A percentile compares a stretch with the other conserved stretches of the same genome.
Conservation (phyloP, 805 yeast species). For the Metschnikowia cerradonensis region DNA sequence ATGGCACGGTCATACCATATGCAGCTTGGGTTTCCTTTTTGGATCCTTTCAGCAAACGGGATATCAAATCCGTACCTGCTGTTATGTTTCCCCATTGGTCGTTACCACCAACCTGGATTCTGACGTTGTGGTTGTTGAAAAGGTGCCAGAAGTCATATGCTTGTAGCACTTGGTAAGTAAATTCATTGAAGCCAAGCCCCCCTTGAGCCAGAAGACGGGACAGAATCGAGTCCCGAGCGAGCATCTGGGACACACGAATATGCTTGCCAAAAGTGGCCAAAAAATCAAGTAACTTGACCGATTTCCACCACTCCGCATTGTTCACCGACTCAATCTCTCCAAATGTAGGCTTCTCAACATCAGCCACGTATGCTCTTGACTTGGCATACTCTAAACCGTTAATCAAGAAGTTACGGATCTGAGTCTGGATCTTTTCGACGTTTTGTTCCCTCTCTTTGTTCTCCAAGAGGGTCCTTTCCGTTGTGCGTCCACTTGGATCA, state of each 20-base stretch:
- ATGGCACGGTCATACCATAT: slow-evolving; percentile 84
- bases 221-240: slow-evolving; percentile 83
- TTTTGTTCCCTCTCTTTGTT: slow-evolving; percentile 50
- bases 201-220: slow-evolving; percentile 61
- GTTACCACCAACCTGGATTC: slow-evolving; percentile 88
- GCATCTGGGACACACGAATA: slow-evolving; percentile 81
- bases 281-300: slow-evolving; percentile 71
- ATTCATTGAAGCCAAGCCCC: slow-evolving; percentile 92
- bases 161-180: slow-evolving; percentile 87
- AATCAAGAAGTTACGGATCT: slow-evolving; percentile 56
- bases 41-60: slow-evolving; percentile 42
- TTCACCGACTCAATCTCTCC: slow-evolving; percentile 50
- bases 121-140: slow-evolving; percentile 53
- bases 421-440: slow-evolving; percentile 54
- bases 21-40: slow-evolving; percentile 4
- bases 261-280: slow-evolving; percentile 70
- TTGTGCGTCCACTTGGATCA: slow-evolving; percentile 88
- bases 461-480: slow-evolving; percentile 67
- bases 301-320: slow-evolving; percentile 84
- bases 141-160: slow-evolving; percentile 91
- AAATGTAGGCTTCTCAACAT: slow-evolving; percentile 11
- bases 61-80: slow-evolving; percentile 87
- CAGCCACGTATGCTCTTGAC: slow-evolving; percentile 38
- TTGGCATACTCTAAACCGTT: slow-evolving; percentile 62
- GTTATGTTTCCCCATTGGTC: slow-evolving; percentile 99